phyloP scores from a whole-genome alignment of 148 eudicot genomes.

The Vaccinium macrocarpon region DNA sequence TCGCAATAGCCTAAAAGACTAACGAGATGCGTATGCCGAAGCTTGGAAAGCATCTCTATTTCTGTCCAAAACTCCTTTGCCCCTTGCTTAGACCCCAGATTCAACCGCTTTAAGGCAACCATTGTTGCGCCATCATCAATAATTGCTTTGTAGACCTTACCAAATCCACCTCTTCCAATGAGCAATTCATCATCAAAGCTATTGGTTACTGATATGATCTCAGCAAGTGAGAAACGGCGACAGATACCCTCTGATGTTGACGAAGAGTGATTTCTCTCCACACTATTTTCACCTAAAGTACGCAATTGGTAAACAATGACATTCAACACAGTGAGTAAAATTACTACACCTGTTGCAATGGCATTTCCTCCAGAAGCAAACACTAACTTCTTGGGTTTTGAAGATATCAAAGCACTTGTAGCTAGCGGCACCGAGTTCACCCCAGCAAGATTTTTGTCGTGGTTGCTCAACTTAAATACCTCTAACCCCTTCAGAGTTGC shows the following conservation, averaged over 20 bases:
- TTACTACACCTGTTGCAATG: not conserved
- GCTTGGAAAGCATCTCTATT: constrained; percentile 19
- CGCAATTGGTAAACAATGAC: constrained; percentile 26
- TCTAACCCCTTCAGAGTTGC: constrained; percentile 33
- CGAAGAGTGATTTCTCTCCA: not conserved
- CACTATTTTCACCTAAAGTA: not conserved
- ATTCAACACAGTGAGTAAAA: constrained; percentile 6
- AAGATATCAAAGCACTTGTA: no score
- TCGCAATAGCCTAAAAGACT: no score
- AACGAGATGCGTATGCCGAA: not conserved
- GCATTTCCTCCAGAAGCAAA: constrained; percentile 9
- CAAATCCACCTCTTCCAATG: constrained; percentile 25
- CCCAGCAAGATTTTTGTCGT: constrained; percentile 29
- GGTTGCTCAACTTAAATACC: constrained; percentile 33
- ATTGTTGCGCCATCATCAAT: not conserved
- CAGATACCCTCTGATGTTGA: not conserved
- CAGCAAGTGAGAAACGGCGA: constrained; percentile 18
- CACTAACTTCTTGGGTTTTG: not conserved
- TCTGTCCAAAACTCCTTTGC: constrained; percentile 8
- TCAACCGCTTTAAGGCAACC: constrained; percentile 18
- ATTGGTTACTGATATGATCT: constrained; percentile 13
- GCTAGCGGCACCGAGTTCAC: not conserved
- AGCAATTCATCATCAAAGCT: constrained; percentile 11
- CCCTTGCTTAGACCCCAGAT: constrained; percentile 10
- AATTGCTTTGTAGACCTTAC: constrained; percentile 19